Base-by-base conservation (phyloP, 768 basidiomycete genomes). In the Gymnopilus junonius region DNA sequence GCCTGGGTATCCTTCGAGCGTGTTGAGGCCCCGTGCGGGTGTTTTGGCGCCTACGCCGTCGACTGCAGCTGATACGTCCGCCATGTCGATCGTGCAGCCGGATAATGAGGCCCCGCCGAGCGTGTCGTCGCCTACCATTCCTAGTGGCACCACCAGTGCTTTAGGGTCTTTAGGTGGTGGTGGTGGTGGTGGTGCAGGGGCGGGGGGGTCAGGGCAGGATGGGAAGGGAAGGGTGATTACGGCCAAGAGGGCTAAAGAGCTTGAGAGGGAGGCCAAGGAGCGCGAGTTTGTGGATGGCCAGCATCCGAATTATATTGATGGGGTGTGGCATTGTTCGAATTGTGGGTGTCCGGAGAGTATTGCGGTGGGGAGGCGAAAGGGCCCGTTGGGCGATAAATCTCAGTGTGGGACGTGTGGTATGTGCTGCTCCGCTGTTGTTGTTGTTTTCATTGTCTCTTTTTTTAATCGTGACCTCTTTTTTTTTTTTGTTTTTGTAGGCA, bases 291-390 rank as follows among this genome's bases (percentile, higher is more conserved):
- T 88, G 40, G 90, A 94, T 69, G 90, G 92, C 8, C 91, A 93
- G 71, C 92, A 92, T 69, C 82, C 89, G 39, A 92, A 94, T 72
- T 82, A 86, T 68, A 90, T 95, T 71, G 80, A 95, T 67, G 94
- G 93, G 1, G 83, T 92, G 4, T 97, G 95, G 95, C 93, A 95
- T 77, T 98, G 95, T 72, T 94, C 93, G 20, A 97, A 95, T 71
- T 97, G 94, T 69, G 95, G 95, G 5, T 92, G 92, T 72, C 95
- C 95, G 0, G 94, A 94, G 71, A 87, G 79, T 68, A 88, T 97
- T 61, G 93, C 94, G 2, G 79, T 94, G 43, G 95, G 95, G 2
- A 80, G 93, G 64, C 82, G 94, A 67, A 96, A 96, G 70, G 95
- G 96, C 1, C 95, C 94, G 1, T 79, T 94, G 50, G 95, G 95